These are phyloP conservation scores for Trichoderma semiorbis DNA, from an alignment of 2,329 filamentous ascomycete species.

Conservation along the genomic window DNA sequence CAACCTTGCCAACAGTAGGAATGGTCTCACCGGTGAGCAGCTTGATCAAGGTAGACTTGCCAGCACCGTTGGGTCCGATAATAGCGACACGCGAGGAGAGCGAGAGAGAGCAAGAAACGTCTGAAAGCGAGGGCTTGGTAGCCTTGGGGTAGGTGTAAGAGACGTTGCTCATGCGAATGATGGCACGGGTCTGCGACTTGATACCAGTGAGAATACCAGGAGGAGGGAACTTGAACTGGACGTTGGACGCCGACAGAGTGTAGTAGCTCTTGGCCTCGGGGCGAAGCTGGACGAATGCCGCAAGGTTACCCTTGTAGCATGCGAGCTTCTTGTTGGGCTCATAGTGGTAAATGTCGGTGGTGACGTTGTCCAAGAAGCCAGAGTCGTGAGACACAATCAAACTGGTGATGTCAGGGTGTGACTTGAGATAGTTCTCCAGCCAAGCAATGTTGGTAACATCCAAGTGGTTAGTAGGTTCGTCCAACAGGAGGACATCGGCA, in stretches of 20 bases:
- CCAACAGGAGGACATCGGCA: conserved; percentile 92
- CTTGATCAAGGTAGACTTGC: conserved; percentile 98
- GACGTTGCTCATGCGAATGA: conserved; percentile 90
- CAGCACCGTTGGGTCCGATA: conserved; percentile 95
- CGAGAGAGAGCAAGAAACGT: conserved; percentile 83
- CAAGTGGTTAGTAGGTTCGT: conserved; percentile 98
- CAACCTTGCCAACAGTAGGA: conserved; percentile 78
- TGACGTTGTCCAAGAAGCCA: conserved; percentile 92
- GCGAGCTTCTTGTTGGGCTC: conserved; percentile 91
- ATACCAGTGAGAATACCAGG: conserved; percentile 92
- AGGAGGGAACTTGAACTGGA: conserved; percentile 97
- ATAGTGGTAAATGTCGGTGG: conserved; percentile 99
- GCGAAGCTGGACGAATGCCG: conserved; percentile 79
- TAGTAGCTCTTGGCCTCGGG: conserved; percentile 98
- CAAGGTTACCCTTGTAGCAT: conserved; percentile 78
- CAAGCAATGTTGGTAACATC: conserved; percentile 95
- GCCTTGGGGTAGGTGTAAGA: conserved; percentile 92
- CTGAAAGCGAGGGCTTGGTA: conserved; percentile 78
- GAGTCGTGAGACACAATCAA: conserved; percentile 99
- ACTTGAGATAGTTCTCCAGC: conserved; percentile 92
- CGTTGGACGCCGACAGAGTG: conserved; percentile 80
- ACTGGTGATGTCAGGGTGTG: conserved; percentile 93
- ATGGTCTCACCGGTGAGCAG: conserved; percentile 89
- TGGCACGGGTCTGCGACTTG: conserved; percentile 90
- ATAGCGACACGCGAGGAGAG: conserved; percentile 93